phyloP scores from a whole-genome alignment of 106 monocot species.

The Acanthochlamys bracteata region DNA sequence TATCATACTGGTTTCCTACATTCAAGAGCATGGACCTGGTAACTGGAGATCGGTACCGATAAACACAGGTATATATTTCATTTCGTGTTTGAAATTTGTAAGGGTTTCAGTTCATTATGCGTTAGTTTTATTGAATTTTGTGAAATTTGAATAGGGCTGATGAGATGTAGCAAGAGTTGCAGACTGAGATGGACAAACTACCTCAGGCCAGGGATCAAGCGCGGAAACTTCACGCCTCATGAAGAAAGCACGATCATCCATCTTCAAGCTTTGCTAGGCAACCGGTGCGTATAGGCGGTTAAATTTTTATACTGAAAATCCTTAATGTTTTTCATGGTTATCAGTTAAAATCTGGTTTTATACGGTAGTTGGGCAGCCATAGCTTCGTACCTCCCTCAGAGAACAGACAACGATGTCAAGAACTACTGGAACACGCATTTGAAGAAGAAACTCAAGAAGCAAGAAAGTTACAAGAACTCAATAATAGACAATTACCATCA shows the following conservation, averaged over 20 bases:
- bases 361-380: slow-evolving; percentile 49
- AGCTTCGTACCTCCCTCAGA: slow-evolving; percentile 38
- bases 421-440: slow-evolving; percentile 50
- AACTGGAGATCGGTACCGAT: slow-evolving; percentile 43
- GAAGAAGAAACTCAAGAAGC: slow-evolving; percentile 42
- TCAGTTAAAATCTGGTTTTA: no score
- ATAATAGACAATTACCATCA: no score
- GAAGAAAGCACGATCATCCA: slow-evolving; percentile 75
- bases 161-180: slow-evolving; percentile 94
- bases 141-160: slow-evolving; percentile 38
- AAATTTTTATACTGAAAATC: no score
- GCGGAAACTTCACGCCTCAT: slow-evolving; percentile 70
- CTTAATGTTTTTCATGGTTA: no score
- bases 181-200: slow-evolving; percentile 92
- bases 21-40: slow-evolving; percentile 41
- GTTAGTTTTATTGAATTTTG: neutral
- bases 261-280: slow-evolving; percentile 67
- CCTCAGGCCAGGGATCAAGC: slow-evolving; percentile 81
- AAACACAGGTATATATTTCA: slow-evolving; percentile 24
- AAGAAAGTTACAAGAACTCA: neutral
- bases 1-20: slow-evolving; percentile 50
- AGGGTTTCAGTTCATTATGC: no score
- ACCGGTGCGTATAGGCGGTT: no score
- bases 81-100: neutral
- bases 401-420: slow-evolving; percentile 46